phyloP scores from a whole-genome alignment of 352 stramenopile genomes.

The Phytophthora pini region DNA sequence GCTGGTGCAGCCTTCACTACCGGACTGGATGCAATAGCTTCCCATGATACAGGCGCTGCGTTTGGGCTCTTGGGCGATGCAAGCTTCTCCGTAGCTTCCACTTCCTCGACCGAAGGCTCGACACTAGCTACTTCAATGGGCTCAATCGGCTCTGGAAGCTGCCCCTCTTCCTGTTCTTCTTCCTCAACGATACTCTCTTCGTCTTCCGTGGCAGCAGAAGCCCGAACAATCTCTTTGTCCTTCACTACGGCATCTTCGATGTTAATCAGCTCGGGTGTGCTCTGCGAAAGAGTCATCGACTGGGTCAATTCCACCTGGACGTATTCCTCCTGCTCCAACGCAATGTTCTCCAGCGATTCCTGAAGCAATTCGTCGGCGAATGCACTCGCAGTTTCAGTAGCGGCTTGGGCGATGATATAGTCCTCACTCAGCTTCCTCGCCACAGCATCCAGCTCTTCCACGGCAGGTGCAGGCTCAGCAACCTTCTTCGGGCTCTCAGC shows the following conservation, averaged over 20 bases:
- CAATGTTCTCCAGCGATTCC: conserved; percentile 52
- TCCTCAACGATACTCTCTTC: conserved; percentile 34
- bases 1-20: conserved; percentile 13
- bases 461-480: conserved; percentile 15
- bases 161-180: conserved; percentile 20
- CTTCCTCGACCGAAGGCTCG: conserved; percentile 12
- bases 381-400: conserved; percentile 42
- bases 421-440: conserved; percentile 39
- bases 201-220: conserved; percentile 24
- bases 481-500: conserved; percentile 15
- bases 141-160: conserved; percentile 1
- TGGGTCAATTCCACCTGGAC: conserved; percentile 72
- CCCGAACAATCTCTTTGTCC: conserved; percentile 12
- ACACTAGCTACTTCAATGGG: background rate
- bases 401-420: conserved; percentile 34
- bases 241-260: conserved; percentile 34
- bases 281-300: conserved; percentile 43
- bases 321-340: conserved; percentile 68
- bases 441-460: conserved; percentile 25
- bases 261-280: conserved; percentile 36
- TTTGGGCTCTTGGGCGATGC: conserved; percentile 27
- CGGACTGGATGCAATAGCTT: conserved; percentile 31
- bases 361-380: conserved; percentile 57
- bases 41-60: conserved; percentile 19
- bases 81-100: background rate